Percentiles rank a stretch among this genome's conserved stretches.
phyloP scores from a whole-genome alignment of 2,329 filamentous ascomycete genomes.

The Cercospora sojina region DNA sequence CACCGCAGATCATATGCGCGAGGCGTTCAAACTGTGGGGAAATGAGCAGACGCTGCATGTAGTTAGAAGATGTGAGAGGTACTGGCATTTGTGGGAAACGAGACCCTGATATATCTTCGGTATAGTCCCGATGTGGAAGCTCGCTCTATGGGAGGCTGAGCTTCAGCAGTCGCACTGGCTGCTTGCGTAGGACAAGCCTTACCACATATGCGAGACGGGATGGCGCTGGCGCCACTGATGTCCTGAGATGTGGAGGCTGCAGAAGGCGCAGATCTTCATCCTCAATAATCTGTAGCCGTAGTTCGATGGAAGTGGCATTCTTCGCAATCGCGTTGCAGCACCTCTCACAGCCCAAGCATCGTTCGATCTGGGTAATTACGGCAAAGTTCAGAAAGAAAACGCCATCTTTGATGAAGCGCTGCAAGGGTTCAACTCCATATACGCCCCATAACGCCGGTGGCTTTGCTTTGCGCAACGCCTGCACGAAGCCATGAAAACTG shows the following conservation, averaged over 20 bases:
- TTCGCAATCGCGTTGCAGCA: neutral
- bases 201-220: neutral
- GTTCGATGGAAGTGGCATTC: neutral
- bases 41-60: neutral
- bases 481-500: neutral
- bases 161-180: neutral
- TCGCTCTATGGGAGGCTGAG: neutral
- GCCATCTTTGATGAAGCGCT: neutral
- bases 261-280: neutral
- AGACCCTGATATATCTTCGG: neutral
- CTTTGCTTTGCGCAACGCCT: neutral
- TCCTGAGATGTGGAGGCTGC: neutral
- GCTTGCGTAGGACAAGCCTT: neutral
- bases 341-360: neutral
- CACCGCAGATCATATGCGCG: constrained; percentile 4
- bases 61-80: neutral
- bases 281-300: neutral
- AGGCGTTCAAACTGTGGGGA: neutral
- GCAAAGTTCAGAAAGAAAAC: neutral
- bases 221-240: neutral
- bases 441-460: neutral
- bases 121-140: neutral
- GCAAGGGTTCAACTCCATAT: neutral
- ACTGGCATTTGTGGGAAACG: neutral
- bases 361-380: neutral